phyloP scores from a whole-genome alignment of 306 rosid genomes.

The Ziziphus jujuba region DNA sequence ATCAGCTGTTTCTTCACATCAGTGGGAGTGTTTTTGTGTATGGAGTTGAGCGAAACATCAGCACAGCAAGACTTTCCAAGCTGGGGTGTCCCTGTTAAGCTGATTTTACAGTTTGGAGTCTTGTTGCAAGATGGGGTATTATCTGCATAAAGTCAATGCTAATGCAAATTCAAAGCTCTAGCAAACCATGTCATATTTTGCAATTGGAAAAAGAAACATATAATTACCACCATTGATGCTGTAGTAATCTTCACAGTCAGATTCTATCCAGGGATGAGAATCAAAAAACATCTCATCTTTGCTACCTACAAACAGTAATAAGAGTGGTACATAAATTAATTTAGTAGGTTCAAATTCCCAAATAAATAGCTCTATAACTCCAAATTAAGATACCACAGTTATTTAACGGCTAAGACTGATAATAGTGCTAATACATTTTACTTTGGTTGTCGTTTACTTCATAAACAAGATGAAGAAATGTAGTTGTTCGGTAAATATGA shows the following conservation, averaged over 20 bases:
- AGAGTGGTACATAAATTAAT: not conserved
- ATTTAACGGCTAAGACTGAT: too few relatives aligned
- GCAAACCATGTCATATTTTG: not conserved
- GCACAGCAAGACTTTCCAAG: not conserved
- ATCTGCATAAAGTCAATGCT: slow-evolving; percentile 28
- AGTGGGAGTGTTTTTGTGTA: slow-evolving; percentile 1
- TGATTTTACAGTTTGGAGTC: slow-evolving; percentile 20
- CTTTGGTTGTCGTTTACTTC: too few relatives aligned
- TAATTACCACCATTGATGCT: slow-evolving; percentile 48
- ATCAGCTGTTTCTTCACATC: slow-evolving; percentile 39
- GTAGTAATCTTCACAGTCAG: slow-evolving; percentile 53
- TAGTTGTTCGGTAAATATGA: too few relatives aligned
- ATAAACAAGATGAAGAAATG: too few relatives aligned
- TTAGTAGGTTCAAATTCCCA: too few relatives aligned
- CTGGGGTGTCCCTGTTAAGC: slow-evolving; percentile 2
- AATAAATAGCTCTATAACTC: too few relatives aligned
- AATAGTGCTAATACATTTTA: too few relatives aligned
- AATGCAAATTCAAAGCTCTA: not conserved
- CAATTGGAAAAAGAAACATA: not conserved
- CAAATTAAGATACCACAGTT: too few relatives aligned
- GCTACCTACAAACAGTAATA: slow-evolving; percentile 21
- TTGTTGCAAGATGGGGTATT: slow-evolving; percentile 28
- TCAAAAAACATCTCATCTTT: slow-evolving; percentile 38
- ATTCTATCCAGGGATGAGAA: slow-evolving; percentile 32
- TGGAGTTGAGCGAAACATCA: slow-evolving; percentile 1